Percentiles rank a stretch among this genome's conserved stretches.
Conservation (phyloP, 2,329 filamentous ascomycete genomes). For the Colletotrichum tanaceti region DNA sequence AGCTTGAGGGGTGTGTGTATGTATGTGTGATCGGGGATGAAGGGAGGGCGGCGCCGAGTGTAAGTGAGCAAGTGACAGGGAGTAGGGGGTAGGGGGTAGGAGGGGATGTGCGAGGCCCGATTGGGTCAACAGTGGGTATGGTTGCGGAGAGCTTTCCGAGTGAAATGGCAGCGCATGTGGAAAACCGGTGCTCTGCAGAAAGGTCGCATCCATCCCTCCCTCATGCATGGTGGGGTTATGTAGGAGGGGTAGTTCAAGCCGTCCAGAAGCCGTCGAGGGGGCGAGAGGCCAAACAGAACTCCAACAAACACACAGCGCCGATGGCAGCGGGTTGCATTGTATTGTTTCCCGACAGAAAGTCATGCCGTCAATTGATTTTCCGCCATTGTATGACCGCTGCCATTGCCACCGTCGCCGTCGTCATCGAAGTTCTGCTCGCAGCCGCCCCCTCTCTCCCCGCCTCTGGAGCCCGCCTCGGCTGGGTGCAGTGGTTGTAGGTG, state of each 20-base stretch:
- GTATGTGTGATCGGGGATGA: conserved; percentile 21
- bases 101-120: conserved; percentile 14
- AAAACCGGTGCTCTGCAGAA: conserved; percentile 22
- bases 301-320: not conserved
- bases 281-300: conserved; percentile 15
- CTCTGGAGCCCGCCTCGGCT: not conserved
- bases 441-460: not conserved
- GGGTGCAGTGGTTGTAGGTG: not conserved
- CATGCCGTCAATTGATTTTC: not conserved
- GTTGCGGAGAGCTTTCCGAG: conserved; percentile 37
- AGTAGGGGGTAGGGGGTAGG: conserved; percentile 6
- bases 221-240: conserved; percentile 40
- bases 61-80: conserved; percentile 23
- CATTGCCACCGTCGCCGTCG: not conserved
- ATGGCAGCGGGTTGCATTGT: not conserved
- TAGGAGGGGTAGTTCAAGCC: conserved; percentile 35
- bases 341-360: not conserved
- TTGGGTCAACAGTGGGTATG: conserved; percentile 10
- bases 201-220: conserved; percentile 25
- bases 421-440: not conserved
- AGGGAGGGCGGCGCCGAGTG: conserved; percentile 19
- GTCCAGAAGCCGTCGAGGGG: conserved; percentile 22
- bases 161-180: conserved; percentile 26
- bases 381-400: not conserved
- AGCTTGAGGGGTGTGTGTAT: conserved; percentile 2